phyloP scores from a whole-genome alignment of 257 asterid genomes.

The Solanum virginianum region DNA sequence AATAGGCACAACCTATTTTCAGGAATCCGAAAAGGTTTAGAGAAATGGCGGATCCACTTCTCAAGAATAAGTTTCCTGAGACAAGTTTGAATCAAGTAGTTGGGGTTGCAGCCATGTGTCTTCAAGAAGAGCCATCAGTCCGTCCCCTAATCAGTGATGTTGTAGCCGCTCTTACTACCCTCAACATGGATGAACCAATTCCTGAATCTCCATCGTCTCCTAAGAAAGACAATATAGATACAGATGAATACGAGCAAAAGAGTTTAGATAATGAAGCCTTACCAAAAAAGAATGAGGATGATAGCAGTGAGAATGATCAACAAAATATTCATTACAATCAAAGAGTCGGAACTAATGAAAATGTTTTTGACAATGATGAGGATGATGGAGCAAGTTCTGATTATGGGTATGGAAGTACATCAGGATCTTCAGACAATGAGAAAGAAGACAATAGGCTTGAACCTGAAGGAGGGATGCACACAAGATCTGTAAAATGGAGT shows the following conservation, averaged over 20 bases:
- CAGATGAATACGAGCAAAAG: neutral
- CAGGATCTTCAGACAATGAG: neutral
- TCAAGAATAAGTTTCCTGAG: conserved; percentile 30
- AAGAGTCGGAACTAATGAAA: neutral
- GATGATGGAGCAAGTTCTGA: neutral
- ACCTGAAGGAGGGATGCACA: neutral
- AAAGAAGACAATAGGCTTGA: neutral
- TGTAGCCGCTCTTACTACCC: conserved; percentile 56
- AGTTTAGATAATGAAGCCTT: neutral
- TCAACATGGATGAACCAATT: conserved; percentile 26
- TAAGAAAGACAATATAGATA: neutral
- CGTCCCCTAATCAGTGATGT: conserved; percentile 70
- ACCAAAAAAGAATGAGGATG: neutral
- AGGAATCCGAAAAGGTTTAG: conserved; percentile 57
- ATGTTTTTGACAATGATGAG: neutral
- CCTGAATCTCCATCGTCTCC: neutral
- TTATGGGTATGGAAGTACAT: neutral
- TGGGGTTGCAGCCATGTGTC: conserved; percentile 84
- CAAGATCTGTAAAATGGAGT: neutral
- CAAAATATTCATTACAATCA: neutral
- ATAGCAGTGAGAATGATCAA: neutral
- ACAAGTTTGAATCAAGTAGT: conserved; percentile 68
- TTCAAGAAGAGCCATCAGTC: conserved; percentile 75
- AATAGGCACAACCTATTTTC: conserved; percentile 59
- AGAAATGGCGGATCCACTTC: conserved; percentile 72